Evolutionary conservation across 2,329 filamentous ascomycete genomes (phyloP).

Genomic region (Akanthomyces lecanii): DNA sequence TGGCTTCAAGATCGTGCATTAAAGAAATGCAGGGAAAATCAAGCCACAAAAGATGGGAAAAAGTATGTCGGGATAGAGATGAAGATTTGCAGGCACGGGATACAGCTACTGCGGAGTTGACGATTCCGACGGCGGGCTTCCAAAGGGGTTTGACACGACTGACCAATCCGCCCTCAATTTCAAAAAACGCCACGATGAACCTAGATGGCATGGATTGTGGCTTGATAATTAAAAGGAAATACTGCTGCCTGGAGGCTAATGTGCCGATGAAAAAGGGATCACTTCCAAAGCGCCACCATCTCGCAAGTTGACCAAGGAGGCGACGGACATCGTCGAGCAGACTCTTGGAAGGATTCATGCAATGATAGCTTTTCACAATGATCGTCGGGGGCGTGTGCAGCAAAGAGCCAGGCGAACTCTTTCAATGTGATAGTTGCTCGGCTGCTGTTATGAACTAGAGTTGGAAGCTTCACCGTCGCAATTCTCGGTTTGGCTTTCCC

Average conservation of each 20-base stretch:
- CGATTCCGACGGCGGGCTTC: not conserved
- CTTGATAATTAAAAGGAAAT: not conserved
- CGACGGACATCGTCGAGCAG: not conserved
- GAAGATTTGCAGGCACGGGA: not conserved
- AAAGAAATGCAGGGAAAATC: not conserved
- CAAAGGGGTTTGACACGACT: not conserved
- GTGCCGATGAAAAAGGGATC: not conserved
- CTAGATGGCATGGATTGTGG: not conserved
- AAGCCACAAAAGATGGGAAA: not conserved
- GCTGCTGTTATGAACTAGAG: not conserved
- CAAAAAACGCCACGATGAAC: not conserved
- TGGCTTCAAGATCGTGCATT: not conserved
- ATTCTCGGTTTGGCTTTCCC: not conserved
- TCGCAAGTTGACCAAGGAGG: not conserved
- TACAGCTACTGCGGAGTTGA: slow-evolving; percentile 10
- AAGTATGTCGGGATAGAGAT: not conserved
- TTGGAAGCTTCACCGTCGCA: slow-evolving; percentile 6
- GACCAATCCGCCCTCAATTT: not conserved
- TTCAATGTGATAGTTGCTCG: not conserved
- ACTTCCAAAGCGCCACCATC: not conserved
- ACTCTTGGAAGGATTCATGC: not conserved
- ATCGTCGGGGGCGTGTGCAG: slow-evolving; percentile 9
- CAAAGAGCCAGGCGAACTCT: not conserved
- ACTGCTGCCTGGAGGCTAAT: slow-evolving; percentile 9
- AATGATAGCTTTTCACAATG: not conserved